Percentiles rank a stretch among this genome's conserved stretches.
Evolutionary conservation across 2,329 filamentous ascomycete genomes (phyloP).

Genomic region (Tolypocladium pustulatum): DNA sequence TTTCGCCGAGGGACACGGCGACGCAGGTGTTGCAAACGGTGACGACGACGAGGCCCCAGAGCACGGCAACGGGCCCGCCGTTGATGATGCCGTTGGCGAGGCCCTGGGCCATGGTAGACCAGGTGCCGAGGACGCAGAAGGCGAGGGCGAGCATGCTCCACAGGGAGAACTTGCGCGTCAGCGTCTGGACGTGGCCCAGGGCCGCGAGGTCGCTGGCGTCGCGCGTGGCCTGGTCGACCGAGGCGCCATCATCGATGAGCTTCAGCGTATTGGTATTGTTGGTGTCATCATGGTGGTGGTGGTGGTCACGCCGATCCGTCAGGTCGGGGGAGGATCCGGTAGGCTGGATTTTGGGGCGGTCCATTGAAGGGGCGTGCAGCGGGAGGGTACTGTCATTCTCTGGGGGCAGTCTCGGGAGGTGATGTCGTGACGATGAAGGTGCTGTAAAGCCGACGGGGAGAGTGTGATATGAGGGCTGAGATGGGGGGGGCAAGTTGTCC

Average conservation of each 20-base stretch:
- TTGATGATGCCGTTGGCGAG: slow-evolving; percentile 38
- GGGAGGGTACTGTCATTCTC: slow-evolving; percentile 4
- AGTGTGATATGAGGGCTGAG: neutral
- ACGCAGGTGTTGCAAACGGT: slow-evolving; percentile 42
- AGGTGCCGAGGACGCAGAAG: slow-evolving; percentile 47
- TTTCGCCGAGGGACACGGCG: slow-evolving; percentile 43
- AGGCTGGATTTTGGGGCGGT: slow-evolving; percentile 3
- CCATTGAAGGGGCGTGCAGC: slow-evolving; percentile 4
- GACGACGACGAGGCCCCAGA: slow-evolving; percentile 45
- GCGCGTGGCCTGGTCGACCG: slow-evolving; percentile 15
- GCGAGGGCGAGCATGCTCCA: slow-evolving; percentile 48
- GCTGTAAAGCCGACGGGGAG: neutral
- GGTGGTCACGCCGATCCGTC: neutral
- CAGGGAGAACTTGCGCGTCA: slow-evolving; percentile 36
- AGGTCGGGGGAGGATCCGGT: neutral
- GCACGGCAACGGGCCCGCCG: slow-evolving; percentile 41
- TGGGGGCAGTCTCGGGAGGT: neutral
- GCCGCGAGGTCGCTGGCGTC: slow-evolving; percentile 29
- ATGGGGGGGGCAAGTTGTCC: neutral
- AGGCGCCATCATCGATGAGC: slow-evolving; percentile 5
- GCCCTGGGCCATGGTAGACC: slow-evolving; percentile 44
- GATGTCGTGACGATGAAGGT: neutral
- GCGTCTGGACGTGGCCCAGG: slow-evolving; percentile 27
- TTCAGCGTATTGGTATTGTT: neutral
- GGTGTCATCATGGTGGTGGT: neutral